Evolutionary conservation across 2,329 filamentous ascomycete genomes (phyloP).

Genomic region (Dactylella cylindrospora): DNA sequence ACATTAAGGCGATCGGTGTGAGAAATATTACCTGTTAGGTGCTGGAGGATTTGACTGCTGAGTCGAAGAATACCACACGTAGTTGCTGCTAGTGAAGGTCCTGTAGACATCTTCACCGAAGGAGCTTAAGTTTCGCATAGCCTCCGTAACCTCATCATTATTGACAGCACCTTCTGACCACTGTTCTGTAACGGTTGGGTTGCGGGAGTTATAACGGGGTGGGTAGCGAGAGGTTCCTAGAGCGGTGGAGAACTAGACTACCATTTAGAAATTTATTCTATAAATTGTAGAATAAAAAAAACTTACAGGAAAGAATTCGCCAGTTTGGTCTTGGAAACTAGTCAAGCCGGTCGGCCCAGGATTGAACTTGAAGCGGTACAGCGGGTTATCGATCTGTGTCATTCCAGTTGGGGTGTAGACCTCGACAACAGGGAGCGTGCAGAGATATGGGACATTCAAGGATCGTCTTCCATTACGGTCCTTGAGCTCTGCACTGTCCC

Average conservation of each 20-base stretch:
- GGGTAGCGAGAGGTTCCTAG: conserved; percentile 39
- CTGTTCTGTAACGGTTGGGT: conserved; percentile 50
- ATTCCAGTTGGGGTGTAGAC: conserved; percentile 49
- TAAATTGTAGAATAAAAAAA: conserved; percentile 46
- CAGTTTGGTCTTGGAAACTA: conserved; percentile 52
- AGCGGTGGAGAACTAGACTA: conserved; percentile 47
- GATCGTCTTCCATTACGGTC: conserved; percentile 49
- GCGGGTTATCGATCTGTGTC: conserved; percentile 57
- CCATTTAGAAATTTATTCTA: conserved; percentile 44
- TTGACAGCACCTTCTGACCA: conserved; percentile 51
- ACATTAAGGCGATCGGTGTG: conserved; percentile 45
- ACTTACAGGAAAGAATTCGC: conserved; percentile 49
- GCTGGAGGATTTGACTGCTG: conserved; percentile 33
- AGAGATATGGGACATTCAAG: conserved; percentile 53
- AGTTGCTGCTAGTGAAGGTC: conserved; percentile 35
- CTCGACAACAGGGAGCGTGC: conserved; percentile 45
- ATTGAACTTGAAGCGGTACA: conserved; percentile 59
- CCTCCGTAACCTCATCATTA: conserved; percentile 51
- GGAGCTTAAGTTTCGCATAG: conserved; percentile 32
- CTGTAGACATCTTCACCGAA: conserved; percentile 40
- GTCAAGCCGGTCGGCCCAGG: conserved; percentile 23
- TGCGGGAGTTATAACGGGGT: conserved; percentile 43
- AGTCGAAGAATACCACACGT: conserved; percentile 24
- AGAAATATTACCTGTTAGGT: conserved; percentile 19
- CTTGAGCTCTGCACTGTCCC: conserved; percentile 36